Evolutionary conservation across 371 early-diverging fungal species (phyloP).

Genomic region (Mycotypha africana): DNA sequence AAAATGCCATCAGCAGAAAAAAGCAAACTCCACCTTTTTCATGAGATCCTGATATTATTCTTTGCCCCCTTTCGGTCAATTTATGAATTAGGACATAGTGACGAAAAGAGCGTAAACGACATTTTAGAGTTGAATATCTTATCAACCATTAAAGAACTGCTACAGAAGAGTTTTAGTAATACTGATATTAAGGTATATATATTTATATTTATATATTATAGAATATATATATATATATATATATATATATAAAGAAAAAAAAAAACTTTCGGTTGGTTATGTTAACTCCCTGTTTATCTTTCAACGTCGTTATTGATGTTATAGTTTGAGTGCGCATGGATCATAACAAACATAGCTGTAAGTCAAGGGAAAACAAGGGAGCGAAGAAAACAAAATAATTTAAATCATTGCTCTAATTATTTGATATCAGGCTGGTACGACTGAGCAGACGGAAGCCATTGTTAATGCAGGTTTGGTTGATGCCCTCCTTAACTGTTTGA

Average conservation of each 20-base stretch:
- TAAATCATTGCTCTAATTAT: not conserved
- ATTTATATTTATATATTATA: not conserved
- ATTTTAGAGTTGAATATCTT: slow-evolving; percentile 29
- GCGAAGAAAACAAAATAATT: not conserved
- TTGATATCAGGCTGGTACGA: slow-evolving; percentile 57
- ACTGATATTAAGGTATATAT: slow-evolving; percentile 24
- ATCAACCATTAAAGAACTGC: slow-evolving; percentile 27
- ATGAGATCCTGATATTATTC: not conserved
- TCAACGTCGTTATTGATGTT: too few species aligned
- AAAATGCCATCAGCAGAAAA: too few species aligned
- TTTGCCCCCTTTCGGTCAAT: too few species aligned
- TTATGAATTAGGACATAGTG: slow-evolving; percentile 15
- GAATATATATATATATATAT: too few species aligned
- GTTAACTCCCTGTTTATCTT: too few species aligned
- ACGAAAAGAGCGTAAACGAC: slow-evolving; percentile 20
- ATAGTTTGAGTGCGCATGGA: slow-evolving; percentile 60
- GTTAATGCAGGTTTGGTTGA: slow-evolving; percentile 41
- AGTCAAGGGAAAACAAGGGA: slow-evolving; percentile 6
- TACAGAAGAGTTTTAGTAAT: slow-evolving; percentile 11
- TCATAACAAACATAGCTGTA: slow-evolving; percentile 58
- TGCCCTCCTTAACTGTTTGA: slow-evolving; percentile 22
- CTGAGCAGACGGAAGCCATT: slow-evolving; percentile 41
- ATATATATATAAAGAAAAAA: too few species aligned
- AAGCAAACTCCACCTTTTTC: too few species aligned
- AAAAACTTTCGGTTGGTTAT: too few species aligned